A percentile compares a stretch with the other conserved stretches of the same genome.
phyloP scores from a whole-genome alignment of 441 rosid species.

The Lepidium campestre region DNA sequence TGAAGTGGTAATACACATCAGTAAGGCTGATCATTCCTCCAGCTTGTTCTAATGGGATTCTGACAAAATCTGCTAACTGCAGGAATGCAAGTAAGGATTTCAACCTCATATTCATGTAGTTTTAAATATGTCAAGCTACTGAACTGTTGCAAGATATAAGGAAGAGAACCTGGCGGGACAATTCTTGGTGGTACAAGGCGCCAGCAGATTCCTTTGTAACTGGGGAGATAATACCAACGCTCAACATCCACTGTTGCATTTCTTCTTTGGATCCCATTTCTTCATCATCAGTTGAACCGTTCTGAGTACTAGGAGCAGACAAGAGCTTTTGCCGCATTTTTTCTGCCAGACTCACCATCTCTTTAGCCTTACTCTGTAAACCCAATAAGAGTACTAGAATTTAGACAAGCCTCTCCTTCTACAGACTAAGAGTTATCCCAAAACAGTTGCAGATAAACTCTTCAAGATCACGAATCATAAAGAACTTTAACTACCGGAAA shows the following conservation, averaged over 20 bases:
- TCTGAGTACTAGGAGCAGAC: slow-evolving; percentile 59
- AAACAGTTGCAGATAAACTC: neutral
- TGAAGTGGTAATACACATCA: slow-evolving; percentile 88
- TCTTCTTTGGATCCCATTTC: slow-evolving; percentile 92
- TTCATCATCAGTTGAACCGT: slow-evolving; percentile 51
- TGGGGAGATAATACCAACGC: slow-evolving; percentile 93
- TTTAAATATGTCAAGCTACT: neutral
- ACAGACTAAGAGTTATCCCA: neutral
- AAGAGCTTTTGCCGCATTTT: slow-evolving; percentile 89
- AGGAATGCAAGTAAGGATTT: slow-evolving; percentile 18
- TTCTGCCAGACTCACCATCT: slow-evolving; percentile 88
- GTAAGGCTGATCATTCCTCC: slow-evolving; percentile 96
- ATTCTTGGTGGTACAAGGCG: slow-evolving; percentile 83
- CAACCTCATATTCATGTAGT: neutral
- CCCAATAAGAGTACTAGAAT: slow-evolving; percentile 11
- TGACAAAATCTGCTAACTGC: slow-evolving; percentile 95
- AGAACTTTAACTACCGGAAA: neutral
- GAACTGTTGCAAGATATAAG: neutral
- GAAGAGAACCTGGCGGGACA: slow-evolving; percentile 76
- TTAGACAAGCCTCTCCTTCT: neutral
- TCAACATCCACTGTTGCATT: slow-evolving; percentile 88
- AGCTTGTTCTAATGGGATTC: slow-evolving; percentile 71
- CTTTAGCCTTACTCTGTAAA: slow-evolving; percentile 83
- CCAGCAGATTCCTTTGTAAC: slow-evolving; percentile 96
- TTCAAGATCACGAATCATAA: neutral